phyloP scores from a whole-genome alignment of 306 rosid species.

The Myrica gale region DNA sequence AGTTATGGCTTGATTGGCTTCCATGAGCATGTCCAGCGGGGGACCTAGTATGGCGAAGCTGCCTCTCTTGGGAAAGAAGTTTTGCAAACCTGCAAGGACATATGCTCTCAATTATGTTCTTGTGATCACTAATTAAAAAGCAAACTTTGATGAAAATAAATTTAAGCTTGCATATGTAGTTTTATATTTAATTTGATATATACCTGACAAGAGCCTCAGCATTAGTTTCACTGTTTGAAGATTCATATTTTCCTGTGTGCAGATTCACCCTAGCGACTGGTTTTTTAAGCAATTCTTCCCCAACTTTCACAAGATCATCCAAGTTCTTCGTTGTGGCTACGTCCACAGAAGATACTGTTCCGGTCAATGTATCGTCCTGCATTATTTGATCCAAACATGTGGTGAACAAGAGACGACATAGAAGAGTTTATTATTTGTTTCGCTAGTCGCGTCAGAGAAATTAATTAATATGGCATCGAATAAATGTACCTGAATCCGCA shows the following conservation, averaged over 20 bases:
- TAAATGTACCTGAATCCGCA: constrained; percentile 39
- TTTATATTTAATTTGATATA: neutral
- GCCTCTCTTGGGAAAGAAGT: constrained; percentile 49
- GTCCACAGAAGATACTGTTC: constrained; percentile 46
- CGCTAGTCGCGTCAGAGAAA: neutral
- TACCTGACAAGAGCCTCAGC: neutral
- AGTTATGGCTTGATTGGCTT: neutral
- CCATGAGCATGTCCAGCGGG: constrained; percentile 25
- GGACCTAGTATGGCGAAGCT: constrained; percentile 31
- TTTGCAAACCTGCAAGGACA: constrained; percentile 42
- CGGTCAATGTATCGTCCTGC: constrained; percentile 55
- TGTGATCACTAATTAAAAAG: neutral
- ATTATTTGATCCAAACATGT: neutral
- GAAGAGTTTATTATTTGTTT: no score
- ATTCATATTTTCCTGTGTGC: constrained; percentile 35
- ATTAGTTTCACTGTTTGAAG: neutral
- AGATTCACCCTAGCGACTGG: constrained; percentile 56
- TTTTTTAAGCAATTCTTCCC: constrained; percentile 49
- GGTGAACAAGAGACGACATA: no score
- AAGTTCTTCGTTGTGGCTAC: constrained; percentile 51
- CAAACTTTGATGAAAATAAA: neutral
- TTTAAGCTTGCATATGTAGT: neutral
- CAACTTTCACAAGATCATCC: constrained; percentile 44
- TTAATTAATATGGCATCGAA: neutral
- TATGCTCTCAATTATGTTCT: neutral